These are phyloP conservation scores for Biscogniauxia marginata DNA, from an alignment of 2,329 filamentous ascomycete genomes.

Conservation along the genomic window DNA sequence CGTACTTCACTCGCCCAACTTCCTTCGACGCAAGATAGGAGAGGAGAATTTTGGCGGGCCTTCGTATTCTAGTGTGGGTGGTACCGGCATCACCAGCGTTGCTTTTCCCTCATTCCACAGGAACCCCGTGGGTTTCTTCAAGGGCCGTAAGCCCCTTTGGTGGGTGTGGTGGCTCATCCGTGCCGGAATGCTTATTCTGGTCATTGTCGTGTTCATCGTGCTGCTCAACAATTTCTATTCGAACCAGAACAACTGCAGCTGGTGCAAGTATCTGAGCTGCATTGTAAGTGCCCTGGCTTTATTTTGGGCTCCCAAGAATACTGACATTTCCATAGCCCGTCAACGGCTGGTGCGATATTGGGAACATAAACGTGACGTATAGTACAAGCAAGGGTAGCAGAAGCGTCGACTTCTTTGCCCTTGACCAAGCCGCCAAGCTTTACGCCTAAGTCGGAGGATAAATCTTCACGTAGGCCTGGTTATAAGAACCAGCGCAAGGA, in stretches of 20 bases:
- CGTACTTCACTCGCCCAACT: constrained; percentile 83
- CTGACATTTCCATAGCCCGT: constrained; percentile 25
- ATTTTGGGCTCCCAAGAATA: constrained; percentile 3
- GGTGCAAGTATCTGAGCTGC: constrained; percentile 96
- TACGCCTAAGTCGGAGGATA: not conserved
- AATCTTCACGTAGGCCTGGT: not conserved
- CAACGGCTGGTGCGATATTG: constrained; percentile 34
- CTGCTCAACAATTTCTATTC: constrained; percentile 90
- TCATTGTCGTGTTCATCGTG: constrained; percentile 81
- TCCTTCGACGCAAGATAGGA: constrained; percentile 72
- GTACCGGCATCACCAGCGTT: constrained; percentile 39
- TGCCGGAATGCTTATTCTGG: constrained; percentile 72
- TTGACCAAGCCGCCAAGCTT: constrained; percentile 18
- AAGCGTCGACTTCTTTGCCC: constrained; percentile 16
- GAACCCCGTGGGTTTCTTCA: constrained; percentile 77
- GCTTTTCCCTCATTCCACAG: constrained; percentile 56
- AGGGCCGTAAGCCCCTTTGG: constrained; percentile 88
- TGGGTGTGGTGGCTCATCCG: constrained; percentile 96
- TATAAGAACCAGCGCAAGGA: not conserved
- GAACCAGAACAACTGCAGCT: constrained; percentile 71
- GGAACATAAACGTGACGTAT: constrained; percentile 25
- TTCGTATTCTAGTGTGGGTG: constrained; percentile 68
- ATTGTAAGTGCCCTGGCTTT: constrained; percentile 61
- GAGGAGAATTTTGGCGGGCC: constrained; percentile 50
- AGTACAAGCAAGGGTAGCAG: constrained; percentile 8